These are phyloP conservation scores for Exidia glandulosa DNA, from an alignment of 768 basidiomycete species.

Conservation along the genomic window DNA sequence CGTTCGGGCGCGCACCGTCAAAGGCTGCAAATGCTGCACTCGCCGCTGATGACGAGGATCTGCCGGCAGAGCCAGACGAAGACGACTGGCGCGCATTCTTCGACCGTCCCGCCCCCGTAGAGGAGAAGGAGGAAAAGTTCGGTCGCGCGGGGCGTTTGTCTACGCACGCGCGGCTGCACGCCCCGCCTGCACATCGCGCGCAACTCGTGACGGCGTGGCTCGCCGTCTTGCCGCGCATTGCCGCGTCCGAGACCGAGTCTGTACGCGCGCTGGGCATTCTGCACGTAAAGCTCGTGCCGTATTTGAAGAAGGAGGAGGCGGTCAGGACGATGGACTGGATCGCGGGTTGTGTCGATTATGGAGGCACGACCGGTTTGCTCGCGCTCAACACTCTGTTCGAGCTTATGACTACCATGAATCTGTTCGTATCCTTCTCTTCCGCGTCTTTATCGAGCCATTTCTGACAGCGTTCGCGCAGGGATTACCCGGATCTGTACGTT, in stretches of 20 bases:
- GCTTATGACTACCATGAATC: constrained; percentile 84
- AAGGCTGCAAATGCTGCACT: constrained; percentile 15
- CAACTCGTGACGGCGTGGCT: constrained; percentile 81
- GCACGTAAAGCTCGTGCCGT: constrained; percentile 75
- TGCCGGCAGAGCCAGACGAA: constrained; percentile 30
- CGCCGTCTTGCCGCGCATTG: constrained; percentile 51
- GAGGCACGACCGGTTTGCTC: constrained; percentile 75
- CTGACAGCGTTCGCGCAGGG: constrained; percentile 34
- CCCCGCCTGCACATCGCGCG: constrained; percentile 63
- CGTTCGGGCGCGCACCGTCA: constrained; percentile 46
- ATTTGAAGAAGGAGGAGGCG: constrained; percentile 50
- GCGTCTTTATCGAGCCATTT: constrained; percentile 1
- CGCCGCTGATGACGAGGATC: constrained; percentile 23
- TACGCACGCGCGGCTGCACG: constrained; percentile 66
- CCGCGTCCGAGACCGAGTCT: constrained; percentile 19
- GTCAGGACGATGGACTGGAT: constrained; percentile 90
- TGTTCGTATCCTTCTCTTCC: constrained; percentile 36
- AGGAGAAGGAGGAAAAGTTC: constrained; percentile 29
- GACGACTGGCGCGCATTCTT: constrained; percentile 80
- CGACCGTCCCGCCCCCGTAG: constrained; percentile 41
- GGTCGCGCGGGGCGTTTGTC: constrained; percentile 49
- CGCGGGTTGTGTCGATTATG: constrained; percentile 66
- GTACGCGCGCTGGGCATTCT: constrained; percentile 61
- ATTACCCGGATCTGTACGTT: constrained; percentile 92
- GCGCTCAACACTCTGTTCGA: constrained; percentile 87